These are phyloP conservation scores for Nicotiana benthamiana DNA, from an alignment of 257 asterid species.

Conservation along the genomic window DNA sequence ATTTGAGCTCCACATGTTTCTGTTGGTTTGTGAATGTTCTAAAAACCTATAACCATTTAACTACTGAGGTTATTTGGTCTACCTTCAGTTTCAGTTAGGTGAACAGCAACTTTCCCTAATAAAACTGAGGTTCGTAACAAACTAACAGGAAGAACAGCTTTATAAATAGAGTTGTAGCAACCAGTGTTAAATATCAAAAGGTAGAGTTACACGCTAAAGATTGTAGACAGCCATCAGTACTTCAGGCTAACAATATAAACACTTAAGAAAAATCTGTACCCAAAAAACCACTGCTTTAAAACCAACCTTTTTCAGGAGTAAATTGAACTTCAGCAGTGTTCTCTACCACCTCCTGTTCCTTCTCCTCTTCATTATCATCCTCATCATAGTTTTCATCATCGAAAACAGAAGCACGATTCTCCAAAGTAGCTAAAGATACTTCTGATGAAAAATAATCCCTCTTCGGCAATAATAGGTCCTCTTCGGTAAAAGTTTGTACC, in stretches of 20 bases:
- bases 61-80: background rate
- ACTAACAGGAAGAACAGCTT: background rate
- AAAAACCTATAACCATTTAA: background rate
- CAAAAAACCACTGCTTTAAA: background rate
- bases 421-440: slow-evolving; percentile 46
- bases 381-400: slow-evolving; percentile 97
- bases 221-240: background rate
- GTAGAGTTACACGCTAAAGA: background rate
- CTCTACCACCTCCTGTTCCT: slow-evolving; percentile 39
- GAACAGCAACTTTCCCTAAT: background rate
- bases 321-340: slow-evolving; percentile 29
- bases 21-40: background rate
- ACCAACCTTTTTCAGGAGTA: slow-evolving; percentile 47
- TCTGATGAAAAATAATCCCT: slow-evolving; percentile 55
- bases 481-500: slow-evolving; percentile 80
- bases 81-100: background rate
- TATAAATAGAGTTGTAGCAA: background rate
- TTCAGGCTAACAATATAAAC: background rate
- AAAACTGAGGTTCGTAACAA: background rate
- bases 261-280: background rate
- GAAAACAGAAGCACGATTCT: slow-evolving; percentile 49
- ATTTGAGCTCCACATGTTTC: background rate
- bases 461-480: slow-evolving; percentile 75
- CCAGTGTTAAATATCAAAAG: background rate
- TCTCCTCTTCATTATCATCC: slow-evolving; percentile 53